Percentiles rank a stretch among this genome's conserved stretches.
These are phyloP conservation scores for Alternaria triticimaculans DNA, from an alignment of 2,329 filamentous ascomycete genomes.

Conservation along the genomic window DNA sequence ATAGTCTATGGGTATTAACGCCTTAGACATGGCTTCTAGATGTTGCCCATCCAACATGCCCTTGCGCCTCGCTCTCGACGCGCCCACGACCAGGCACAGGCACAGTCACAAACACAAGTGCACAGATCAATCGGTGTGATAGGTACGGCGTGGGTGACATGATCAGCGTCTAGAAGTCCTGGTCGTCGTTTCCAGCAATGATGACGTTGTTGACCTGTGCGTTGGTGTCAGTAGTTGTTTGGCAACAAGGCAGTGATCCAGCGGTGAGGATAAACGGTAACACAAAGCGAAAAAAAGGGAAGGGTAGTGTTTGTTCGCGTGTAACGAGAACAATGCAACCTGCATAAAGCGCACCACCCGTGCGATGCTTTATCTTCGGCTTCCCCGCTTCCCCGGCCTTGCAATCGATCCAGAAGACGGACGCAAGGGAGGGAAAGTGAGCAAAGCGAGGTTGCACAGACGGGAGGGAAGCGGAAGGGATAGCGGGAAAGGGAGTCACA, in stretches of 20 bases:
- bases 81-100: background rate
- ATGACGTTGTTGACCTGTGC: slow-evolving; percentile 85
- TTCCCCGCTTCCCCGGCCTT: slow-evolving; percentile 31
- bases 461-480: slow-evolving; percentile 15
- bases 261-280: slow-evolving; percentile 10
- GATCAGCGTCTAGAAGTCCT: slow-evolving; percentile 71
- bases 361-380: slow-evolving; percentile 11
- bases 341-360: slow-evolving; percentile 10
- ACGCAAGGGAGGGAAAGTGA: slow-evolving; percentile 17
- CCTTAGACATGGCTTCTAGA: background rate
- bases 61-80: background rate
- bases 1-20: slow-evolving; percentile 1
- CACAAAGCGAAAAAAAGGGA: slow-evolving; percentile 12
- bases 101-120: background rate
- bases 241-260: background rate
- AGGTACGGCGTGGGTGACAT: background rate
- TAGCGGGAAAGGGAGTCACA: slow-evolving; percentile 9
- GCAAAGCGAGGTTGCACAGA: slow-evolving; percentile 13
- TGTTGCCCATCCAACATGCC: background rate
- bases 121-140: slow-evolving; percentile 1
- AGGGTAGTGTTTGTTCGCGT: slow-evolving; percentile 21
- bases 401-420: slow-evolving; percentile 6
- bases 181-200: slow-evolving; percentile 83
- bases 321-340: slow-evolving; percentile 21
- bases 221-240: slow-evolving; percentile 14